Percentiles rank a stretch among this genome's conserved stretches.
Evolutionary conservation across 306 rosid species (phyloP).

Genomic region (Cucurbita moschata): DNA sequence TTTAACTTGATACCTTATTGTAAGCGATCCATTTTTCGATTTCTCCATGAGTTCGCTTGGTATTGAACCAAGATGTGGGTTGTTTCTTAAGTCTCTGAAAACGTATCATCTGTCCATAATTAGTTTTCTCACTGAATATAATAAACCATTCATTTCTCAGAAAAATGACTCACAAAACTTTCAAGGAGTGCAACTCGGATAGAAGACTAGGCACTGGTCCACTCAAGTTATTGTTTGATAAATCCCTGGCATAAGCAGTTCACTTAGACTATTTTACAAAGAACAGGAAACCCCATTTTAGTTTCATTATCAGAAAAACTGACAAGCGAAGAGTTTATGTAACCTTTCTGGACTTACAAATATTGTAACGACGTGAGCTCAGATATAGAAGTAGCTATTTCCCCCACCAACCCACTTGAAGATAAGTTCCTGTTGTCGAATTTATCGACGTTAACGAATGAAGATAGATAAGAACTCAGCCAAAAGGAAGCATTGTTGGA

Average conservation of each 20-base stretch:
- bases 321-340: neutral
- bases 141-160: neutral
- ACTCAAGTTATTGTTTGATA: neutral
- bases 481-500: neutral
- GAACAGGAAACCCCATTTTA: neutral
- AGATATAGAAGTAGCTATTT: slow-evolving; percentile 4
- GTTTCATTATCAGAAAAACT: neutral
- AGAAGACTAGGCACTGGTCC: neutral
- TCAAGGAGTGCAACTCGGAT: neutral
- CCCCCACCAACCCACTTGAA: slow-evolving; percentile 7
- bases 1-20: slow-evolving; percentile 1
- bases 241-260: neutral
- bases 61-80: slow-evolving; percentile 4
- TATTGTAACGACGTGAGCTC: neutral
- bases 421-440: slow-evolving; percentile 8
- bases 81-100: slow-evolving; percentile 9
- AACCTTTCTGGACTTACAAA: slow-evolving; percentile 2
- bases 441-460: neutral
- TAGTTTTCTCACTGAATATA: neutral
- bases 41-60: slow-evolving; percentile 6
- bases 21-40: slow-evolving; percentile 3
- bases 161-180: slow-evolving; percentile 9
- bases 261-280: neutral
- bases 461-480: neutral
- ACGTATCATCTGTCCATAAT: neutral